Base-by-base conservation (phyloP, 2,329 filamentous ascomycete species). In the Sphaceloma murrayae region DNA sequence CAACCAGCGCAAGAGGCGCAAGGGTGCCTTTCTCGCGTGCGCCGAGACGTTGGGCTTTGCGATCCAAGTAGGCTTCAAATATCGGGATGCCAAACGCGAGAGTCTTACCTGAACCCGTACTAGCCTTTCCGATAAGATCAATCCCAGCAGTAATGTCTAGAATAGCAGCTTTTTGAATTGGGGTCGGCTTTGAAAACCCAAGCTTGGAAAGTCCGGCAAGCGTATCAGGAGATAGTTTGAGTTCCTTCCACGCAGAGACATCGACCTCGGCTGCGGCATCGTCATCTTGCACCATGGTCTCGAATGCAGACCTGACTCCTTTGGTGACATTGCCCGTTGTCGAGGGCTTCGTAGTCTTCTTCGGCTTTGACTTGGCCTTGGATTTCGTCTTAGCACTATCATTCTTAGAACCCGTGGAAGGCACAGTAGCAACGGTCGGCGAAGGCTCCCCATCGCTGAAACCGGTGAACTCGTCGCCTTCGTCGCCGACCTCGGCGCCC, bases 101-200 rank as follows among this genome's bases (percentile, higher is more conserved):
- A 0, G 91, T 98, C 66, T 98, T 98, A 54, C 91, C 91, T 10
- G 91, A 96, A 52, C 91, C 91, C 0, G 91, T 98, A 8, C 89
- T 82, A 2, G 91, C 91, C 66, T 98, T 98, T 31, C 91, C 91
- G 51, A 98, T 83, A 11, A 96, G 82, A 62, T 98, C 89, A 58
- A 85, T 83, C 0, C 89, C 89, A 4, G 77, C 75, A 14, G 89
- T 60, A 34, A 95, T 84, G 43, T 84, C 75, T 0, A 91, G 88
- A 53, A 98, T 94, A 1, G 85, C 72, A 24, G 77, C 72, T 14
- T 71, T 65, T 60, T 98, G 91, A 47, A 98, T 94, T 0, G 74
- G 65, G 0, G 88, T 95, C 1, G 91, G 91, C 47, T 77, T 79
- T 3, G 73, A 59, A 59, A 96, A 96, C 47, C 81, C 82, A 49